These are phyloP conservation scores for Pilatotrama ljubarskyi DNA, from an alignment of 768 basidiomycete genomes.

Conservation along the genomic window DNA sequence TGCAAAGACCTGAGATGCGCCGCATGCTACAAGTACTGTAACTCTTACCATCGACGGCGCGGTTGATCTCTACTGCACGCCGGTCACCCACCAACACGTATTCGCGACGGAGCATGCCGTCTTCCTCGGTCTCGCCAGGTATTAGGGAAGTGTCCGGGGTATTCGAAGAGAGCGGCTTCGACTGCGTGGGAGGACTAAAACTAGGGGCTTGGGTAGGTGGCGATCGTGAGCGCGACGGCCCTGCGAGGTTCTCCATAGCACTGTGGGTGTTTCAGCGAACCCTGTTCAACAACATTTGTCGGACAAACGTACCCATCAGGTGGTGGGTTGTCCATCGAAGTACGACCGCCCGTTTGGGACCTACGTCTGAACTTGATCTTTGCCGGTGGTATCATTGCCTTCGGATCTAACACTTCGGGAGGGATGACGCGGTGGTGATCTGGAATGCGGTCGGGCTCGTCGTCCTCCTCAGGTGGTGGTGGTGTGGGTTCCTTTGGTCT, in stretches of 20 bases:
- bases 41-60: slow-evolving; percentile 81
- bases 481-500: slow-evolving; percentile 42
- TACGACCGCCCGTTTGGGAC: slow-evolving; percentile 10
- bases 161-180: slow-evolving; percentile 45
- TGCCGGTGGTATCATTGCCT: slow-evolving; percentile 79
- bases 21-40: neutral
- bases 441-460: slow-evolving; percentile 50
- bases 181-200: slow-evolving; percentile 1
- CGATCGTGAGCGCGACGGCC: slow-evolving; percentile 9
- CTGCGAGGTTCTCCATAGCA: neutral
- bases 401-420: slow-evolving; percentile 78
- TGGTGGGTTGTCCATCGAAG: too few species aligned
- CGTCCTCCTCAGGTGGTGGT: slow-evolving; percentile 29
- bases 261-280: neutral
- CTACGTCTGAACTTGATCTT: slow-evolving; percentile 68
- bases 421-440: slow-evolving; percentile 75
- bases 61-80: slow-evolving; percentile 88
- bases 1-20: slow-evolving; percentile 29
- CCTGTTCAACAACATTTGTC: too few species aligned
- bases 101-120: slow-evolving; percentile 76
- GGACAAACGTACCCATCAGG: neutral
- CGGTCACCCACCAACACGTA: slow-evolving; percentile 94
- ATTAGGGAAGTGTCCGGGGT: slow-evolving; percentile 68
- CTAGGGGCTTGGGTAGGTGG: slow-evolving; percentile 5
- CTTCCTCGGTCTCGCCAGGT: slow-evolving; percentile 83